Conservation (phyloP, 75 land plant species). For the Pinus taeda region DNA sequence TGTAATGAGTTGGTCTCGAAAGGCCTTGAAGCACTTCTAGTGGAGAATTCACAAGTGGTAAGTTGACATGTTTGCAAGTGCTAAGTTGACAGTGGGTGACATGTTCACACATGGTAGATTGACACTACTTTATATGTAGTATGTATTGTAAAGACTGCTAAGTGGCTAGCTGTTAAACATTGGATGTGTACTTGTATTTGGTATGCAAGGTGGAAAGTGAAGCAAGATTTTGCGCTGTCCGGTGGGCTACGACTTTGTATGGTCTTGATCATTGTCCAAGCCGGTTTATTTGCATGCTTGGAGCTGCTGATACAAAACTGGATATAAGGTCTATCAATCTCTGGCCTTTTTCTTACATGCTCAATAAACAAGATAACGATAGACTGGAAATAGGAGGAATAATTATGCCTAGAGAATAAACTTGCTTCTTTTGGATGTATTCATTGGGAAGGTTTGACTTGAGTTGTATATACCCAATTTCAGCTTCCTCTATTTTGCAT, state of each 20-base stretch:
- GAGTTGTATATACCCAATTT: not conserved
- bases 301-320: slow-evolving; percentile 80
- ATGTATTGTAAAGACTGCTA: too few species aligned
- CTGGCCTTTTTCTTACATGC: not conserved
- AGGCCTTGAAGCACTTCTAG: slow-evolving; percentile 64
- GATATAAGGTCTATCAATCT: slow-evolving; percentile 69
- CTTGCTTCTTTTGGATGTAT: not conserved
- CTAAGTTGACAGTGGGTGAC: too few species aligned
- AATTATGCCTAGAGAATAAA: not conserved
- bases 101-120: too few species aligned
- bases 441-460: not conserved
- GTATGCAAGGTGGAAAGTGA: slow-evolving; percentile 74
- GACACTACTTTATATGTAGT: too few species aligned
- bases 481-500: not conserved
- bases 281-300: slow-evolving; percentile 95
- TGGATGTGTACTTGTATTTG: not conserved
- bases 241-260: slow-evolving; percentile 85
- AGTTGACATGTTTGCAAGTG: slow-evolving; percentile 2
- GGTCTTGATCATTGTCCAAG: slow-evolving; percentile 78
- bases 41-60: slow-evolving; percentile 63
- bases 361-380: not conserved
- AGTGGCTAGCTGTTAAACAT: too few species aligned
- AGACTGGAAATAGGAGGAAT: not conserved
- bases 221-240: slow-evolving; percentile 83
- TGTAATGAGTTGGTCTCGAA: slow-evolving; percentile 28